A percentile compares a stretch with the other conserved stretches of the same genome.
Conservation (phyloP, 1,284 basidiomycete genomes). For the Tilletia caries region DNA sequence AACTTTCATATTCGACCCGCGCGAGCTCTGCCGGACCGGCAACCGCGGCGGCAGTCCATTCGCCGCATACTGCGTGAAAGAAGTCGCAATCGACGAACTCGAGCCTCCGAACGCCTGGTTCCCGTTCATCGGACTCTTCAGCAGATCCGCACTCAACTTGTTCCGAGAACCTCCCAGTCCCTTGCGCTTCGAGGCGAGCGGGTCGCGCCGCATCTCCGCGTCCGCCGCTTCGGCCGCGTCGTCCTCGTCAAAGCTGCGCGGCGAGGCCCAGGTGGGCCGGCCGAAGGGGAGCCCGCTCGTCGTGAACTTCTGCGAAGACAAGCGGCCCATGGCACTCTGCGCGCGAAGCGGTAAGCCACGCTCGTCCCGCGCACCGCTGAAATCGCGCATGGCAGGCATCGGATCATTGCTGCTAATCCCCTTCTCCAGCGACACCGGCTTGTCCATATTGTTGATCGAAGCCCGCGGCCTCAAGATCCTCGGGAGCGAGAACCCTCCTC, state of each 20-base stretch:
- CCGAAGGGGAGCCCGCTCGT: background rate
- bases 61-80: constrained; percentile 4
- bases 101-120: background rate
- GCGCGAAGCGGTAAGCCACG: background rate
- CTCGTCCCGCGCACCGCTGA: constrained; percentile 9
- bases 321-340: constrained; percentile 6
- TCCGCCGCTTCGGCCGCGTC: constrained; percentile 1
- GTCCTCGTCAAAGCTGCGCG: constrained; percentile 13
- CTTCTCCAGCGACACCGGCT: constrained; percentile 3
- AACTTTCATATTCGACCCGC: constrained; percentile 10
- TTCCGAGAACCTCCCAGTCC: constrained; percentile 7
- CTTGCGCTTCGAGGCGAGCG: constrained; percentile 6
- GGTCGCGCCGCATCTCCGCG: constrained; percentile 3
- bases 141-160: background rate
- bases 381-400: background rate
- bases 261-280: constrained; percentile 3
- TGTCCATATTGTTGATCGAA: constrained; percentile 5
- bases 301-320: constrained; percentile 1
- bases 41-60: background rate
- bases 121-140: background rate
- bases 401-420: constrained; percentile 9
- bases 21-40: constrained; percentile 6
- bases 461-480: background rate
- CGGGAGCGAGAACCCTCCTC: constrained; percentile 3
- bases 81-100: background rate